Percentiles rank a stretch among this genome's conserved stretches.
Evolutionary conservation across 2,329 filamentous ascomycete species (phyloP).

Genomic region (Sordariomycetes sp.): DNA sequence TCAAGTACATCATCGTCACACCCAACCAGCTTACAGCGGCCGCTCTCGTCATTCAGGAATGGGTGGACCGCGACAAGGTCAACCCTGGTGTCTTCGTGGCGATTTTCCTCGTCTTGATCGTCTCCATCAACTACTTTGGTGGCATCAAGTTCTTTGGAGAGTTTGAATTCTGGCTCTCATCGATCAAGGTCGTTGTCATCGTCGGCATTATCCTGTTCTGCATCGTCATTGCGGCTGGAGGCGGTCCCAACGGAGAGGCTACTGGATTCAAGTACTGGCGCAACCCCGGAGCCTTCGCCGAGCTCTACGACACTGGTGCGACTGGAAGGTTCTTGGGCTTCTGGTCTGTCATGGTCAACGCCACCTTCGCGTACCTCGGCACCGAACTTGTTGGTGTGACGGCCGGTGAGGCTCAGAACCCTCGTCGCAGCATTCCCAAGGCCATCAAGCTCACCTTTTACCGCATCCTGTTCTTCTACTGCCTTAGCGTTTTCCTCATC

Average conservation of each 20-base stretch:
- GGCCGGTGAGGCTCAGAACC: conserved; percentile 59
- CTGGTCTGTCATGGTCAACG: conserved; percentile 66
- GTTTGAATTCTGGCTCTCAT: conserved; percentile 52
- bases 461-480: conserved; percentile 76
- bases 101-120: conserved; percentile 53
- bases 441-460: conserved; percentile 76
- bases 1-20: conserved; percentile 78
- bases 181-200: conserved; percentile 61
- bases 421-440: conserved; percentile 64
- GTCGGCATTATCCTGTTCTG: conserved; percentile 57
- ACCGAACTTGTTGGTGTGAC: conserved; percentile 43
- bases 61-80: conserved; percentile 55
- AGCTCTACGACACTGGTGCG: conserved; percentile 14
- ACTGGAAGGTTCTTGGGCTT: conserved; percentile 49
- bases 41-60: conserved; percentile 72
- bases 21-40: conserved; percentile 78
- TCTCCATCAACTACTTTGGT: conserved; percentile 53
- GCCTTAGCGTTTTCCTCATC: conserved; percentile 62
- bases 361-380: conserved; percentile 71
- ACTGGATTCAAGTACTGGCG: conserved; percentile 61
- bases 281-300: conserved; percentile 39
- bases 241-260: conserved; percentile 52
- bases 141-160: conserved; percentile 62
- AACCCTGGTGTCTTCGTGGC: conserved; percentile 77
- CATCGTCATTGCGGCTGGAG: conserved; percentile 54